Base-by-base conservation (phyloP, 2,329 filamentous ascomycete genomes). In the Xylaria multiplex region DNA sequence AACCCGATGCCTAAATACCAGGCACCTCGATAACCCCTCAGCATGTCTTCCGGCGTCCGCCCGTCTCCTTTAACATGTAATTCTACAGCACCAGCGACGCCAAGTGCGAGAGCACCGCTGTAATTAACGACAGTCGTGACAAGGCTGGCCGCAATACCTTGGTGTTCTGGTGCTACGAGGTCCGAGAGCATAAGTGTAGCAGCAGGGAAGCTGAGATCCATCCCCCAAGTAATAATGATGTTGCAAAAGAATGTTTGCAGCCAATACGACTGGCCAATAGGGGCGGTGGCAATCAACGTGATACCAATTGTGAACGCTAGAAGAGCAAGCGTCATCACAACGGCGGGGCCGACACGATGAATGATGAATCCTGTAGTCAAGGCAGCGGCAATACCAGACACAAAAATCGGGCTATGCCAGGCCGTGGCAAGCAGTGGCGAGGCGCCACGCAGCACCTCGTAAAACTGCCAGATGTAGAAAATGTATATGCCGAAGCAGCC, bases 101-200 rank as follows among this genome's bases (percentile, higher is more conserved):
- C 86, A 7, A 89, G 77, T 1, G 83, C 84, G 32, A 87, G 77
- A 8, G 82, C 83, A 46, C 88, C 87, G 64, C 80, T 83, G 71
- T 88, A 88, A 71, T 88, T 88, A 45, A 88, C 82, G 50, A 87
- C 78, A 0, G 85, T 88, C 53, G 81, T 85, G 62, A 88, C 83
- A 32, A 89, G 71, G 16, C 81, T 83, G 2, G 77, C 77, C 8
- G 76, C 77, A 56, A 77, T 77, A n/a, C 76, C 77, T 59, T 78
- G 77, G 40, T 78, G 75, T 56, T 77, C 74, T 52, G 68, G 68
- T 43, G 73, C 71, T 48, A 78, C 72, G 7, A 75, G 75, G 66
- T 86, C 82, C 6, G 78, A 82, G 22, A 88, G 78, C 62, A 87
- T 79, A 9, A 87, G 73, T 0, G 82, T 86, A 0, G 81, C 84